phyloP scores from a whole-genome alignment of 2,329 filamentous ascomycete species.

The Huntiella omanensis region DNA sequence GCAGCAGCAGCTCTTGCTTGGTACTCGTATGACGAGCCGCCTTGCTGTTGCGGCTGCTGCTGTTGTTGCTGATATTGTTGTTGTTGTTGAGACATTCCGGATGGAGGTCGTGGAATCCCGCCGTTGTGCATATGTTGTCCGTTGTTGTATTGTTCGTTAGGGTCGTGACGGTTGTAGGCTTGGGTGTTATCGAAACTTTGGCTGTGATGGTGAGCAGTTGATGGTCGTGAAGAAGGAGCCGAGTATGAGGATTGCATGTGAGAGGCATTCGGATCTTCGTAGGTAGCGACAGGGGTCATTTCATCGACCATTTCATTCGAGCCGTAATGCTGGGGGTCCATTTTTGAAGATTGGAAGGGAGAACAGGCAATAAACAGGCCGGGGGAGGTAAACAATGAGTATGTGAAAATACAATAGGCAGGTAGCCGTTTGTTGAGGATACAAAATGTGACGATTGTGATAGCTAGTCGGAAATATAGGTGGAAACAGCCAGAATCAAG shows the following conservation, averaged over 20 bases:
- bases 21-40: conserved; percentile 17
- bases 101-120: conserved; percentile 32
- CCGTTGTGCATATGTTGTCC: conserved; percentile 20
- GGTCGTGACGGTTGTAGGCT: conserved; percentile 14
- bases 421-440: neutral
- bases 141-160: conserved; percentile 28
- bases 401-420: neutral
- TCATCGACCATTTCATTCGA: conserved; percentile 7
- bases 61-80: conserved; percentile 16
- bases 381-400: neutral
- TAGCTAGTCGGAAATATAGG: neutral
- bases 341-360: neutral
- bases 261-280: conserved; percentile 8
- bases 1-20: conserved; percentile 15
- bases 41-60: conserved; percentile 26
- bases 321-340: conserved; percentile 10
- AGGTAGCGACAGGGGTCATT: conserved; percentile 5
- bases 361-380: neutral
- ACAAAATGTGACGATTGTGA: neutral
- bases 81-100: conserved; percentile 27
- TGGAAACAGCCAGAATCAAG: neutral
- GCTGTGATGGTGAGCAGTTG: conserved; percentile 23
- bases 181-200: conserved; percentile 30
- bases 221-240: conserved; percentile 11
- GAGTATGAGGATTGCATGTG: conserved; percentile 13